Percentiles rank a stretch among this genome's conserved stretches.
These are phyloP conservation scores for Corchorus capsularis DNA, from an alignment of 345 rosid genomes.

Conservation along the genomic window DNA sequence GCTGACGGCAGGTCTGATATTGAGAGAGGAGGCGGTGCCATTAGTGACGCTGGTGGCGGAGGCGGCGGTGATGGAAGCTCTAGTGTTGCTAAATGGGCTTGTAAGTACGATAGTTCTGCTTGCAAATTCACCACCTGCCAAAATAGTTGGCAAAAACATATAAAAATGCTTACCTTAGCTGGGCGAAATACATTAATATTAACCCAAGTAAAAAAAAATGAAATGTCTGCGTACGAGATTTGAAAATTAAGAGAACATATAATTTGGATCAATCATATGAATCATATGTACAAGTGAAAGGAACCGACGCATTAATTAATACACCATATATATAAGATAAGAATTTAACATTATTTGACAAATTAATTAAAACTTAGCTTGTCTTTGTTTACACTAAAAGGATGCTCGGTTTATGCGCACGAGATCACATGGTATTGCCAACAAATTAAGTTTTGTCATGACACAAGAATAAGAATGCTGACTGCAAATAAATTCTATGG, in stretches of 20 bases:
- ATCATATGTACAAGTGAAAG: background rate
- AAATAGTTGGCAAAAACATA: background rate
- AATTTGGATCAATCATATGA: background rate
- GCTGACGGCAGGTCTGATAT: constrained; percentile 65
- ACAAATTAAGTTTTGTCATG: constrained; percentile 38
- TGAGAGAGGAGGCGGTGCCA: constrained; percentile 54
- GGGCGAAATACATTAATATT: background rate
- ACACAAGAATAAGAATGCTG: constrained; percentile 12
- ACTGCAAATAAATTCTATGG: background rate
- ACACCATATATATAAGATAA: background rate
- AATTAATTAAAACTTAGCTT: background rate
- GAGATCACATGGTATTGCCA: constrained; percentile 50
- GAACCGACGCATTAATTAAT: background rate
- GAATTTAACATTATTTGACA: background rate
- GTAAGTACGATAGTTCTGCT: constrained; percentile 84
- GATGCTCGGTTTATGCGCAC: constrained; percentile 43
- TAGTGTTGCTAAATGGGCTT: constrained; percentile 67
- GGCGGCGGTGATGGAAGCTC: constrained; percentile 60
- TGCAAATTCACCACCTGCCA: constrained; percentile 76
- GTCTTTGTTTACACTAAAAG: constrained; percentile 28
- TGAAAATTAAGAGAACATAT: background rate
- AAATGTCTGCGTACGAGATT: background rate
- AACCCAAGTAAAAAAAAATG: background rate
- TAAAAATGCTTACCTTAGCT: background rate
- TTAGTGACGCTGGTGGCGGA: constrained; percentile 35